phyloP scores from a whole-genome alignment of 345 rosid genomes.

The Melastoma malabathricum region DNA sequence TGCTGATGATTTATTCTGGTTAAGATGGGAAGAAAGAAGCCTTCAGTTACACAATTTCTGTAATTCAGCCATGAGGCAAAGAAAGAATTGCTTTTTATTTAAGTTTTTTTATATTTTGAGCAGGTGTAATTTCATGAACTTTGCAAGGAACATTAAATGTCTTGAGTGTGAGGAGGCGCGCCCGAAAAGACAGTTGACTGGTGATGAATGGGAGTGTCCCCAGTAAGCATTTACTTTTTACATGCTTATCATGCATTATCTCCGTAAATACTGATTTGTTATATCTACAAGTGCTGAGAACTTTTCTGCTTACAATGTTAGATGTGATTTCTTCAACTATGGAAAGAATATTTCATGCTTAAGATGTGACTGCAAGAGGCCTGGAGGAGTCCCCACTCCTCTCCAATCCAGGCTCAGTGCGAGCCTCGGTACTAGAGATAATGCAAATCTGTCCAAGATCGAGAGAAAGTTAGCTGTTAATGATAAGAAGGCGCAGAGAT shows the following conservation, averaged over 20 bases:
- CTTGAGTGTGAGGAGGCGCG: conserved; percentile 79
- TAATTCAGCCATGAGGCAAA: too few species aligned
- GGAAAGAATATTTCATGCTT: conserved; percentile 70
- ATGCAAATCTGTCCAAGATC: conserved; percentile 24
- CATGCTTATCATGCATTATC: conserved; percentile 2
- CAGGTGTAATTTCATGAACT: conserved; percentile 94
- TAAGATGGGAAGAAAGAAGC: too few species aligned
- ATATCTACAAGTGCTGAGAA: conserved; percentile 8
- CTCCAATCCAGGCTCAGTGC: conserved; percentile 16
- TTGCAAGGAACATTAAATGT: conserved; percentile 78
- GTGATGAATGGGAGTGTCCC: conserved; percentile 98
- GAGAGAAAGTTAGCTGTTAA: conserved; percentile 51
- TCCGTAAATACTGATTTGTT: conserved; percentile 1
- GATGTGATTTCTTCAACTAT: conserved; percentile 75
- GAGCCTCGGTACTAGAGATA: conserved; percentile 17
- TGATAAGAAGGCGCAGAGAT: conserved; percentile 70
- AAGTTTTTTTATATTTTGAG: conserved; percentile 6
- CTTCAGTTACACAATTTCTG: too few species aligned
- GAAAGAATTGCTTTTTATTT: too few species aligned
- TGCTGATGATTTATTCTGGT: too few species aligned
- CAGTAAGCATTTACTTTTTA: conserved; percentile 46
- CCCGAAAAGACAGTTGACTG: conserved; percentile 71
- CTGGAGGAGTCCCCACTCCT: conserved; percentile 27
- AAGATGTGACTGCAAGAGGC: conserved; percentile 89
- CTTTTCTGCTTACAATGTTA: conserved; percentile 17